Evolutionary conservation across 139 green algal species (phyloP).

Genomic region (Trebouxia sp.): DNA sequence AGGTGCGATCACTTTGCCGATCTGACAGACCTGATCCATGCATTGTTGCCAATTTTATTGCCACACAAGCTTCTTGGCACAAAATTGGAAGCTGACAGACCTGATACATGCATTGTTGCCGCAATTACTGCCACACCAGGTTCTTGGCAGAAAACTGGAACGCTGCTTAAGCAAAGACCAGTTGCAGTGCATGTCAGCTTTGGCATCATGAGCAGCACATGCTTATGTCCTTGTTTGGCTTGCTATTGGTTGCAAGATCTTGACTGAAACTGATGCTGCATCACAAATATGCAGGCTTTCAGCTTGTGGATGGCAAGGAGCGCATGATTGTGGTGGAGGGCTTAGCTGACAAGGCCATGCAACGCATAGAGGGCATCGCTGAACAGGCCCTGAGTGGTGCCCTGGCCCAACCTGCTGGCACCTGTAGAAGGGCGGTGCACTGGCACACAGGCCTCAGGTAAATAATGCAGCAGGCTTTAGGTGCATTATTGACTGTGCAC

Average conservation of each 20-base stretch:
- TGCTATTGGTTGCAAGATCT: background rate
- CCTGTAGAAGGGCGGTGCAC: constrained; percentile 3
- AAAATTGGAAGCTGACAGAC: background rate
- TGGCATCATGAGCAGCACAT: too few species aligned
- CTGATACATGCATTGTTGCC: background rate
- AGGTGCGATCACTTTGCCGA: background rate
- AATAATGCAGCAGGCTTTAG: too few species aligned
- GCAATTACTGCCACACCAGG: too few species aligned
- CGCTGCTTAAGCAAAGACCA: too few species aligned
- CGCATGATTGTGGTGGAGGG: constrained; percentile 64
- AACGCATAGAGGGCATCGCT: constrained; percentile 9
- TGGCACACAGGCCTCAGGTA: constrained; percentile 11
- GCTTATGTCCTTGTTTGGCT: background rate
- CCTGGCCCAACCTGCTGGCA: background rate
- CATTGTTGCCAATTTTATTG: too few species aligned
- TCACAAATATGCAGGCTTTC: constrained; percentile 46
- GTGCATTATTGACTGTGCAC: too few species aligned
- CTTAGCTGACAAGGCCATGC: constrained; percentile 42
- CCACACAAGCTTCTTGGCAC: background rate
- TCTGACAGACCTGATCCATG: too few species aligned
- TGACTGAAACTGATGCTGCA: constrained; percentile 5
- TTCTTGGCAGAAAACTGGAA: too few species aligned
- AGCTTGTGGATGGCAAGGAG: constrained; percentile 62
- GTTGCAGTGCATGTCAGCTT: too few species aligned
- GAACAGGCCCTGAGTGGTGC: constrained; percentile 6